These are phyloP conservation scores for Bretschneidera sinensis DNA, from an alignment of 345 rosid genomes.

Conservation along the genomic window DNA sequence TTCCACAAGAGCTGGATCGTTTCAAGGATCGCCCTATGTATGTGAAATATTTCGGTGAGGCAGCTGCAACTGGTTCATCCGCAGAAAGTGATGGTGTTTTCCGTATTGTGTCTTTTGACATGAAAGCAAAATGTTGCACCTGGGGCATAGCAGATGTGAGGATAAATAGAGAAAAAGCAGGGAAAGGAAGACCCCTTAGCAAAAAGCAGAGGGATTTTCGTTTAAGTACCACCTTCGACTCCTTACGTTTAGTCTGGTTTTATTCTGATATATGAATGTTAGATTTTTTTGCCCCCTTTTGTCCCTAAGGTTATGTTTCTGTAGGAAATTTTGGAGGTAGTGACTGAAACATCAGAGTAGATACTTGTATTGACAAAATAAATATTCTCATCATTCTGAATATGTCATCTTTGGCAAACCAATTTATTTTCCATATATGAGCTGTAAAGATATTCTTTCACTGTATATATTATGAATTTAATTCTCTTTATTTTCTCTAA, in stretches of 20 bases:
- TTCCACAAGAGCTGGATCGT: constrained; percentile 77
- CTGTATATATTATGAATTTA: neutral
- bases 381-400: neutral
- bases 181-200: constrained; percentile 88
- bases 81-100: constrained; percentile 66
- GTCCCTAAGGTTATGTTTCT: neutral
- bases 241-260: constrained; percentile 53
- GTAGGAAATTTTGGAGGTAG: neutral
- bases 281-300: neutral
- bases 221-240: constrained; percentile 53
- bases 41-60: constrained; percentile 43
- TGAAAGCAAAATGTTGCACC: constrained; percentile 48
- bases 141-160: constrained; percentile 87
- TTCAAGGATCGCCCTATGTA: constrained; percentile 76
- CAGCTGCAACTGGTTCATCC: constrained; percentile 10
- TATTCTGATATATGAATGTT: constrained; percentile 41
- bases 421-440: neutral
- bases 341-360: neutral
- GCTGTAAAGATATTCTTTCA: constrained; percentile 1
- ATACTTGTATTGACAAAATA: neutral
- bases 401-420: neutral
- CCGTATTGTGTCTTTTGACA: constrained; percentile 59
- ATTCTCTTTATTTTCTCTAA: neutral
- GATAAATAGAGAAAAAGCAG: constrained; percentile 77
- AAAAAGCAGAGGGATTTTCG: constrained; percentile 89